Base-by-base conservation (phyloP, 2,329 filamentous ascomycete species). In the Sarocladium brachiariae region DNA sequence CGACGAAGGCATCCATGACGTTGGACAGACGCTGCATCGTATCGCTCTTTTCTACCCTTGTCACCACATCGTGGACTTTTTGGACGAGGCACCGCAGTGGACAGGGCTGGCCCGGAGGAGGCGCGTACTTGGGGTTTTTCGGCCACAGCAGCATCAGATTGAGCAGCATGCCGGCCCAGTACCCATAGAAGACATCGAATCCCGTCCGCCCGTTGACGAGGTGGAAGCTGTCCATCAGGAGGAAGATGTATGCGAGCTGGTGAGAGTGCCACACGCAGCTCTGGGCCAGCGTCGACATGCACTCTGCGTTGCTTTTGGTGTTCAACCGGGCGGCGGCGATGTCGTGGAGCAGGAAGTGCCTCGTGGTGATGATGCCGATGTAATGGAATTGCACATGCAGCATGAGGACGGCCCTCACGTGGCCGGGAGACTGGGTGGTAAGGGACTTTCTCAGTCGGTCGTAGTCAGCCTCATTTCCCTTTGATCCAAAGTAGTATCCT, bases 141-240 rank as follows among this genome's bases (percentile, higher is more conserved):
- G 39, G 33, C 33, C 50, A 31, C 11, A 54, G 50, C 4, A 54
- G 54, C 41, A 60, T 59, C n/a, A 61, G 53, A 30, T 56, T 57
- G 34, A 65, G 56, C 0, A 63, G 56, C 61, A 68, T 67, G 2
- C 59, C 59, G 2, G 63, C 61, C 38, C 61, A 66, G 51, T 66
- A 67, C 30, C 61, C 58, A 48, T 68, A 68, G 31, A 66, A 68
- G 2, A 66, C 57, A 25, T 69, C 66, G 0, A 67, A 55, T 1
- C 64, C 64, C 1, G 64, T 65, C 7, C 65, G 54, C 1, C 66
- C 65, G 45, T 67, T 64, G 6, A 69, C 47, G 1, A 65, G 56
- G 18, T 60, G 56, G 34, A 67, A 65, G 3, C 56, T 58, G 31
- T 65, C 60, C 0, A 69, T 59, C 1, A 69, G 56, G 13, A 67